A percentile compares a stretch with the other conserved stretches of the same genome.
Conservation (phyloP, 2,329 filamentous ascomycete species). For the Verticillium albo-atrum region DNA sequence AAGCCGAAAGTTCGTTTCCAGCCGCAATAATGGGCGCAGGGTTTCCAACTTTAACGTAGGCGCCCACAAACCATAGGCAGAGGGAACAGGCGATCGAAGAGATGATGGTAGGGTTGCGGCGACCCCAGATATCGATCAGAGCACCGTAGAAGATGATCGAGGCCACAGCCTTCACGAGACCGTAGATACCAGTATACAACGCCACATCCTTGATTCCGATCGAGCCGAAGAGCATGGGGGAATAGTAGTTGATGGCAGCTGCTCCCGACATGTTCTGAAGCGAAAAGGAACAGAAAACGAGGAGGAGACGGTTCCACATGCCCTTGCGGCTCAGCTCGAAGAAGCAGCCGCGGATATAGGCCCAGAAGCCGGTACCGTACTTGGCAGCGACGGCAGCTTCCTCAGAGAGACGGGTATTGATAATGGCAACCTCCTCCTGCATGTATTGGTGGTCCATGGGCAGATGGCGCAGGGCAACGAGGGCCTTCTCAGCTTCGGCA, state of each 20-base stretch:
- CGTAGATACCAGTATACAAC: constrained; percentile 48
- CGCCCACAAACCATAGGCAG: constrained; percentile 47
- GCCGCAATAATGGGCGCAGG: constrained; percentile 38
- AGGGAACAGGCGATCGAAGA: constrained; percentile 42
- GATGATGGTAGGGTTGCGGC: constrained; percentile 37
- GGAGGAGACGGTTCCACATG: constrained; percentile 33
- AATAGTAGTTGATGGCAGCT: constrained; percentile 37
- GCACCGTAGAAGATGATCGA: constrained; percentile 35
- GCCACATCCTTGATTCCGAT: constrained; percentile 39
- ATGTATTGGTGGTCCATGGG: constrained; percentile 35
- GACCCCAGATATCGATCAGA: constrained; percentile 34
- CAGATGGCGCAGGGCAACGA: constrained; percentile 39
- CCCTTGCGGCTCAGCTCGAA: constrained; percentile 30
- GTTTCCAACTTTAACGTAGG: constrained; percentile 48
- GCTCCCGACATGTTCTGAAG: constrained; percentile 29
- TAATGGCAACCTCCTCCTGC: constrained; percentile 43
- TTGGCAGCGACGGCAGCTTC: constrained; percentile 24
- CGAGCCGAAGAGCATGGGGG: constrained; percentile 29
- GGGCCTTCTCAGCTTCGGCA: constrained; percentile 23
- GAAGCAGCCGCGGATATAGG: constrained; percentile 27
- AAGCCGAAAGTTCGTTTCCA: constrained; percentile 35
- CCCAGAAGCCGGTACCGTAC: constrained; percentile 26
- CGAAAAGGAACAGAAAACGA: constrained; percentile 32
- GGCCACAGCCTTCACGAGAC: constrained; percentile 36
- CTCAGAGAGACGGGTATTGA: constrained; percentile 28